phyloP scores from a whole-genome alignment of 441 rosid genomes.

The Mallotus repandus region DNA sequence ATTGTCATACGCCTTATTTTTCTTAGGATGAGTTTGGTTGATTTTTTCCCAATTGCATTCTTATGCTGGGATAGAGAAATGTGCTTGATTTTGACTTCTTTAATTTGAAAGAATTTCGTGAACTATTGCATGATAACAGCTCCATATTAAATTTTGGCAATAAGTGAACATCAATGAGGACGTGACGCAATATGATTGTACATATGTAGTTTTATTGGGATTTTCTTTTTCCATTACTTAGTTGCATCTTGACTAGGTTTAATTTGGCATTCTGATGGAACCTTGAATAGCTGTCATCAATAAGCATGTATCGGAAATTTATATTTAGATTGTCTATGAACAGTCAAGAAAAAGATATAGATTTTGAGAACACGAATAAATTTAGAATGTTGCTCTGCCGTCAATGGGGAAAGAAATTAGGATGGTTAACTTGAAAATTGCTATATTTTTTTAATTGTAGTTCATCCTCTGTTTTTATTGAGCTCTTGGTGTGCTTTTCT shows the following conservation, averaged over 20 bases:
- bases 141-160: neutral
- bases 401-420: neutral
- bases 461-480: constrained; percentile 6
- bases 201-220: neutral
- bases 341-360: neutral
- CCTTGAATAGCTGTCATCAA: neutral
- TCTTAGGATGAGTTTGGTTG: neutral
- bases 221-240: neutral
- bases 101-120: neutral
- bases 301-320: neutral
- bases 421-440: neutral
- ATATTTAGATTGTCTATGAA: neutral
- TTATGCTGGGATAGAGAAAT: neutral
- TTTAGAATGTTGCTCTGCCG: neutral
- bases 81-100: neutral
- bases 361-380: neutral
- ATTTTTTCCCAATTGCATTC: neutral
- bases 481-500: neutral
- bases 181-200: neutral
- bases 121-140: neutral
- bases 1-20: neutral
- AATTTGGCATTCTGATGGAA: neutral
- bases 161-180: neutral
- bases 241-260: neutral
- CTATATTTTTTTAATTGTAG: neutral